Base-by-base conservation (phyloP, 352 stramenopile genomes). In the Phytopythium aichiense region DNA sequence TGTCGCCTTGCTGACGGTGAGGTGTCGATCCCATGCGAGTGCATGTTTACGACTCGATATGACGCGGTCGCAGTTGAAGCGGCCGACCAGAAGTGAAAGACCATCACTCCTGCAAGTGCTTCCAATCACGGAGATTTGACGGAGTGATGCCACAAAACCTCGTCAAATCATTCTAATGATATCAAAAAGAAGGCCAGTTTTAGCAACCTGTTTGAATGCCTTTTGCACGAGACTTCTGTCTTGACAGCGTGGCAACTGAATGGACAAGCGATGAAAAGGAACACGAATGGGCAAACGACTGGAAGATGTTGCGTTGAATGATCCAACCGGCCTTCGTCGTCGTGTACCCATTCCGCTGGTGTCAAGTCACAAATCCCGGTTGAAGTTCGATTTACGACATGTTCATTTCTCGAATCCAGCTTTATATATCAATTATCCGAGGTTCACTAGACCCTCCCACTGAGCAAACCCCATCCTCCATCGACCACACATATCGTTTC, bases 71-170 rank as follows among this genome's bases (percentile, higher is more conserved):
- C 22, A 31, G 45, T 52, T 52, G 46, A 52, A 52, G 45, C 8
- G 45, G n/a, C n/a, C 30, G 43, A 18, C 43, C n/a, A 16, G n/a
- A 51, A 16, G 4, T 15, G 11, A 23, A 20, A n/a, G 52, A 58
- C 53, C 53, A 48, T 58, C 53, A 58, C 53, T 58, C 53, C 53
- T 48, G 15, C 4, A 11, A 2, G 18, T 15, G 9, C 53, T 58
- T 58, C 53, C 53, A 58, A 58, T 58, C 53, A 48, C 33, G 4
- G 11, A 22, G 53, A 48, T 58, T 58, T 13, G 37, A 48, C 33
- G 53, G 28, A 31, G 30, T 30, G 16, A 25, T 23, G 11, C 22
- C n/a, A 9, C 18, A 5, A 43, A 40, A 9, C 7, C 28, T 37
- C n/a, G 30, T 56, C 50, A 56, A 56, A 56, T 58, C 20, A 18